phyloP scores from a whole-genome alignment of 1,284 basidiomycete genomes.

The Rhodotorula sp. region DNA sequence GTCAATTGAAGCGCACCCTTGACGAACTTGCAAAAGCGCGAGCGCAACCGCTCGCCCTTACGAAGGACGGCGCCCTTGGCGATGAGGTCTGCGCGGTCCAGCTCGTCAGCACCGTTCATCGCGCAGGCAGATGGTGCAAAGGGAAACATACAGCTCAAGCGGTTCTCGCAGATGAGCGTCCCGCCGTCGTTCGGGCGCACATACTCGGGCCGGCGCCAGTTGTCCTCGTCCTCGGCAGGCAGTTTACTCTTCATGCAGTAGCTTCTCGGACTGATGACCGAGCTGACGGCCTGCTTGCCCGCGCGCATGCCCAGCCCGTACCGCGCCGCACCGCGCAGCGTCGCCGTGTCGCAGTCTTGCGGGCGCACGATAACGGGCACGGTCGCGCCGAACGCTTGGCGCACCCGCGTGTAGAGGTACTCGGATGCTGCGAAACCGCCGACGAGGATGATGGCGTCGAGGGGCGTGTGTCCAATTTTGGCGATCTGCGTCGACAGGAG shows the following conservation, averaged over 20 bases:
- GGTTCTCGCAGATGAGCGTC: slow-evolving; percentile 73
- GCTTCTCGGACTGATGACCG: slow-evolving; percentile 71
- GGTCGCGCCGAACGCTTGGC: slow-evolving; percentile 64
- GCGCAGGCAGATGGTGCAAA: too few relatives aligned
- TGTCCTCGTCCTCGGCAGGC: slow-evolving; percentile 75
- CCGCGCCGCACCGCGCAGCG: slow-evolving; percentile 71
- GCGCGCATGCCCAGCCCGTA: slow-evolving; percentile 66
- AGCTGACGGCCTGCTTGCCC: slow-evolving; percentile 67
- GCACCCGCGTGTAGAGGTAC: slow-evolving; percentile 69
- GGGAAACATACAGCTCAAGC: slow-evolving; percentile 53
- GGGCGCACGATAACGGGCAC: slow-evolving; percentile 73
- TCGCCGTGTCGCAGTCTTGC: slow-evolving; percentile 79
- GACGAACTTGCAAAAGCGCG: slow-evolving; percentile 71
- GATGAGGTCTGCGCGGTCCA: slow-evolving; percentile 61
- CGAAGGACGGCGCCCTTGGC: slow-evolving; percentile 74
- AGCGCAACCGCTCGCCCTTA: slow-evolving; percentile 76
- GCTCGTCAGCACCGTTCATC: neutral
- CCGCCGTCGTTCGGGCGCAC: slow-evolving; percentile 72
- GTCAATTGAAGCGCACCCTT: slow-evolving; percentile 57
- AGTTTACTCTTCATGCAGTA: slow-evolving; percentile 86
- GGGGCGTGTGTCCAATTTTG: slow-evolving; percentile 62
- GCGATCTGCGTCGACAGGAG: slow-evolving; percentile 70
- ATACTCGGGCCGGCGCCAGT: slow-evolving; percentile 74
- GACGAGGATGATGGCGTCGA: slow-evolving; percentile 76
- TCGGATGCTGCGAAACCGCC: slow-evolving; percentile 80